Evolutionary conservation across 2,329 filamentous ascomycete species (phyloP).

Genomic region (Nigrograna mackinnonii): DNA sequence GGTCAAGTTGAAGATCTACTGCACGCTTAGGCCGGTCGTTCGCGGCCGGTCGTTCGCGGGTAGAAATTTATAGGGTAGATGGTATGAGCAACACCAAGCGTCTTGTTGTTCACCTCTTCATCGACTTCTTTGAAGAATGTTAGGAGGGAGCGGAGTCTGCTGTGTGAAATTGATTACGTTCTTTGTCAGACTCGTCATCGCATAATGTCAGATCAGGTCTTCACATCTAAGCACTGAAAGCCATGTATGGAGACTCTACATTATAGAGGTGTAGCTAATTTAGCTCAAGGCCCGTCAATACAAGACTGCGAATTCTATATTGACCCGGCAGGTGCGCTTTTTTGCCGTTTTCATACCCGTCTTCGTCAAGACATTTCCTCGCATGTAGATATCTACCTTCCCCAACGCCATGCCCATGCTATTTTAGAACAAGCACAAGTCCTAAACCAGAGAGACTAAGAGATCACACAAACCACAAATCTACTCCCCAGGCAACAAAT

Average conservation of each 20-base stretch:
- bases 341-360: background rate
- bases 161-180: conserved; percentile 5
- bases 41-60: too few species aligned
- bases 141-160: background rate
- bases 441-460: conserved; percentile 23
- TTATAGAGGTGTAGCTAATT: too few species aligned
- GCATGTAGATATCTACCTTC: conserved; percentile 19
- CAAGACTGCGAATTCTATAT: too few species aligned
- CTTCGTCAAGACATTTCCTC: too few species aligned
- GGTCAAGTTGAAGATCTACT: conserved; percentile 3
- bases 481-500: conserved; percentile 62
- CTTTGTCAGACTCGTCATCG: conserved; percentile 12
- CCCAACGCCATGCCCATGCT: conserved; percentile 44
- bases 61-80: too few species aligned
- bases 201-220: background rate
- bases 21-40: conserved; percentile 2
- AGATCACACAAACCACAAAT: conserved; percentile 4
- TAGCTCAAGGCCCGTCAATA: too few species aligned
- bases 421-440: conserved; percentile 38
- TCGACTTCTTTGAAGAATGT: background rate
- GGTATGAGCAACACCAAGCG: too few species aligned
- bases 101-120: background rate
- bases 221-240: background rate
- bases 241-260: background rate
- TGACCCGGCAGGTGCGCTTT: too few species aligned